These are phyloP conservation scores for Monosporascus sp. DNA, from an alignment of 2,329 filamentous ascomycete species.

Conservation along the genomic window DNA sequence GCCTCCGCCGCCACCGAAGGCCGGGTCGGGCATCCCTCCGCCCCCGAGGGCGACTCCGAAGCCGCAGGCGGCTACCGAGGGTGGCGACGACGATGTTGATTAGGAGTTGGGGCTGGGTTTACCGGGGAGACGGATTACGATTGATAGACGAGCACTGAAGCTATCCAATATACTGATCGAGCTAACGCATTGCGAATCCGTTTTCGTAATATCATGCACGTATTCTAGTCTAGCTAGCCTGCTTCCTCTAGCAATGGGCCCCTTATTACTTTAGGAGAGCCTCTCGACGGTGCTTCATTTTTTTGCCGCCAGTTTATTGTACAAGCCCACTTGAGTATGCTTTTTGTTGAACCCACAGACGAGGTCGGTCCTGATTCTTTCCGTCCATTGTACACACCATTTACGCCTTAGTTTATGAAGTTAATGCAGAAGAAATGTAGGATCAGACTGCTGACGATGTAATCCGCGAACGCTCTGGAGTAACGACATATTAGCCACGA, in stretches of 20 bases:
- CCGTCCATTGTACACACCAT: too few species aligned
- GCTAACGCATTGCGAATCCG: too few species aligned
- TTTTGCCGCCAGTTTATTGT: too few species aligned
- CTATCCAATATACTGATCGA: too few species aligned
- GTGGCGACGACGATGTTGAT: constrained; percentile 12
- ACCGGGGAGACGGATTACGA: not conserved
- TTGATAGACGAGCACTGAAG: not conserved
- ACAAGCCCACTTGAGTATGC: too few species aligned
- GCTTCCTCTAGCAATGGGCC: too few species aligned
- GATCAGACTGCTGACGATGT: constrained; percentile 88
- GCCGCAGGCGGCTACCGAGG: constrained; percentile 15
- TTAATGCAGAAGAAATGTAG: constrained; percentile 99
- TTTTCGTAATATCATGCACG: too few species aligned
- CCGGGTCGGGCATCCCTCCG: constrained; percentile 35
- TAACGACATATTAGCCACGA: constrained; percentile 1
- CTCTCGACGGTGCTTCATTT: too few species aligned
- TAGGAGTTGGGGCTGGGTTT: not conserved
- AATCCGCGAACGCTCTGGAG: constrained; percentile 88
- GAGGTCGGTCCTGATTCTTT: too few species aligned
- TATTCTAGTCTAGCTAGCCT: too few species aligned
- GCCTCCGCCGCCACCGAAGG: constrained; percentile 54
- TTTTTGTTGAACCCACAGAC: too few species aligned
- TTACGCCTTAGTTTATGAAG: constrained; percentile 80
- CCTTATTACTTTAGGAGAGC: too few species aligned
- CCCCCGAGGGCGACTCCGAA: constrained; percentile 27